phyloP scores from a whole-genome alignment of 345 rosid species.

The Garcia nutans region DNA sequence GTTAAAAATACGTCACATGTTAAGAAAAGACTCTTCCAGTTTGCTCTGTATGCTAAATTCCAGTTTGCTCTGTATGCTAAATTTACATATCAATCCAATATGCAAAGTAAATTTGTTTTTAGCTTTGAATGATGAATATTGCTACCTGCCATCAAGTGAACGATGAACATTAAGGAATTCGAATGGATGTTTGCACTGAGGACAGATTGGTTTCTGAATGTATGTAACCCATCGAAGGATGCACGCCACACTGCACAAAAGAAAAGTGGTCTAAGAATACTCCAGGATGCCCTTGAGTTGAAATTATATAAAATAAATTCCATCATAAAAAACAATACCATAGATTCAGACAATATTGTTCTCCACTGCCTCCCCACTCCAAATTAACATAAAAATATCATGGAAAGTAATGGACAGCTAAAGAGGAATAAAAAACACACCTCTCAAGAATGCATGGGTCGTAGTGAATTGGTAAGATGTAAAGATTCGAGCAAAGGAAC shows the following conservation, averaged over 20 bases:
- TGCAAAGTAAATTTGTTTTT: background rate
- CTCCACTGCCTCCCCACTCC: background rate
- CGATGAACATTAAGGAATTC: conserved; percentile 84
- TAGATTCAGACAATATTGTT: background rate
- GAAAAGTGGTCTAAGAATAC: conserved; percentile 2
- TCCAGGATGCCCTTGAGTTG: background rate
- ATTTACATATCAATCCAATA: background rate
- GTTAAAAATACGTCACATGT: background rate
- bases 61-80: background rate
- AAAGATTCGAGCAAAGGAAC: background rate
- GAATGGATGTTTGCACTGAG: conserved; percentile 91
- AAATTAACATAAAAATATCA: background rate
- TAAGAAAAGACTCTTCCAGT: background rate
- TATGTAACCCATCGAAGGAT: conserved; percentile 91
- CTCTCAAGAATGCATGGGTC: too few relatives aligned
- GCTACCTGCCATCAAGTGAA: conserved; percentile 79
- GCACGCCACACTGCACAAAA: conserved; percentile 67
- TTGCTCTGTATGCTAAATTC: background rate
- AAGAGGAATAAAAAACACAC: too few relatives aligned
- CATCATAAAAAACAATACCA: too few relatives aligned
- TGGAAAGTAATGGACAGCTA: background rate
- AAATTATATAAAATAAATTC: too few relatives aligned
- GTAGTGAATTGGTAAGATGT: background rate
- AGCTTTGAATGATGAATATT: background rate
- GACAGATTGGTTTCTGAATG: conserved; percentile 65